Conservation (phyloP, 1,284 basidiomycete species). For the Porodaedalea pini region DNA sequence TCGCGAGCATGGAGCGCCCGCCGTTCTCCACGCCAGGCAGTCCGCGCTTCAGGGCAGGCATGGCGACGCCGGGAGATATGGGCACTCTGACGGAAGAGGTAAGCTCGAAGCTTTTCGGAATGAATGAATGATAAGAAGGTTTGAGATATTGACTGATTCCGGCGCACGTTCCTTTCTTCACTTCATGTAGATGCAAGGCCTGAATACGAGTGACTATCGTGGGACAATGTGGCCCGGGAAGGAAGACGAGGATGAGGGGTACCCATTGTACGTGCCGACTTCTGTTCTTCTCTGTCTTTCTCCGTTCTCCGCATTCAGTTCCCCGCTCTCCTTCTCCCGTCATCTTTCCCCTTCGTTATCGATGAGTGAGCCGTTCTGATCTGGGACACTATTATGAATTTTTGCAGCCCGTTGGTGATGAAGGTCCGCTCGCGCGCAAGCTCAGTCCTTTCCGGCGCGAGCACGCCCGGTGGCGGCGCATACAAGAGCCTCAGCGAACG, state of each 20-base stretch:
- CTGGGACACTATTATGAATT: too few species aligned
- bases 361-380: too few species aligned
- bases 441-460: constrained; percentile 82
- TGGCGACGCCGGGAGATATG: constrained; percentile 87
- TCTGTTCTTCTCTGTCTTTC: constrained; percentile 19
- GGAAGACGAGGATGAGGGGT: constrained; percentile 88
- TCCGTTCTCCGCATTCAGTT: not conserved
- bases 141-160: constrained; percentile 7
- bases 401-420: constrained; percentile 77
- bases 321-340: not conserved
- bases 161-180: constrained; percentile 29
- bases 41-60: constrained; percentile 72
- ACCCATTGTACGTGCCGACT: constrained; percentile 69
- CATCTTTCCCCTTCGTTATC: constrained; percentile 18
- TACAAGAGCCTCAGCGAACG: constrained; percentile 78
- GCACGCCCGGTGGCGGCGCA: constrained; percentile 80
- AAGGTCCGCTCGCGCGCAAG: constrained; percentile 86
- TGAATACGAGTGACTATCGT: constrained; percentile 86
- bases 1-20: constrained; percentile 53
- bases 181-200: constrained; percentile 68
- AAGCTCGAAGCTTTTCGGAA: constrained; percentile 28
- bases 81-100: constrained; percentile 89
- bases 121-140: not conserved
- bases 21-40: constrained; percentile 84
- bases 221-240: constrained; percentile 67